Percentiles rank a stretch among this genome's conserved stretches.
phyloP scores from a whole-genome alignment of 1,284 basidiomycete genomes.

The Rhodofomes roseus region DNA sequence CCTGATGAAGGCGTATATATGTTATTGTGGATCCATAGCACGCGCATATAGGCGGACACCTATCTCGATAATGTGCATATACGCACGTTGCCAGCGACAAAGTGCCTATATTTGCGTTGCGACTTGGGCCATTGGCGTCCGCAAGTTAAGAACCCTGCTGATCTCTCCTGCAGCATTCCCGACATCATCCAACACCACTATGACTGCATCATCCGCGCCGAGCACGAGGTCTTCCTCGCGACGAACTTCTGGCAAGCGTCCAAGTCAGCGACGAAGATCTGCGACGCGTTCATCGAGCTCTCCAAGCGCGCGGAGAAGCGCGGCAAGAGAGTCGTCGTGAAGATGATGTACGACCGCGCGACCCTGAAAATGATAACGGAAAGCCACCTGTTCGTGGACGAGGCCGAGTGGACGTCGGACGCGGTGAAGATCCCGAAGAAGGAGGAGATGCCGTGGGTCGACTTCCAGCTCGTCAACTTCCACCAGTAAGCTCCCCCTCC shows the following conservation, averaged over 20 bases:
- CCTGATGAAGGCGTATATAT: neutral
- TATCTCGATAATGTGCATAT: no score
- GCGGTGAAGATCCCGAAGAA: constrained; percentile 53
- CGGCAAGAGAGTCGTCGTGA: constrained; percentile 49
- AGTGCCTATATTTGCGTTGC: no score
- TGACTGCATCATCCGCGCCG: constrained; percentile 47
- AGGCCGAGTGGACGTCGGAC: constrained; percentile 38
- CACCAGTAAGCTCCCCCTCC: constrained; percentile 28
- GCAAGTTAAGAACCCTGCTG: neutral
- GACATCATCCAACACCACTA: constrained; percentile 58
- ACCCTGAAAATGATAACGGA: constrained; percentile 53
- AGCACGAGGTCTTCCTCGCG: constrained; percentile 54
- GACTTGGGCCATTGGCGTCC: constrained; percentile 16
- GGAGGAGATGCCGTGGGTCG: constrained; percentile 58
- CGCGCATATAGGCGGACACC: no score
- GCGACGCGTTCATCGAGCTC: constrained; percentile 52
- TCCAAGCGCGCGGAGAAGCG: constrained; percentile 44
- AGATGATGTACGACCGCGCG: constrained; percentile 69
- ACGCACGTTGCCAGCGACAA: no score
- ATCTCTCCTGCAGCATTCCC: constrained; percentile 38
- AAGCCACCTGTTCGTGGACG: constrained; percentile 51
- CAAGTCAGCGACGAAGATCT: constrained; percentile 48
- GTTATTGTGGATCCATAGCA: neutral
- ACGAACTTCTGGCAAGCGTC: constrained; percentile 54
- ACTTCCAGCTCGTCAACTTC: constrained; percentile 58